These are phyloP conservation scores for Phlebopus sp. DNA, from an alignment of 1,284 basidiomycete species.

Conservation along the genomic window DNA sequence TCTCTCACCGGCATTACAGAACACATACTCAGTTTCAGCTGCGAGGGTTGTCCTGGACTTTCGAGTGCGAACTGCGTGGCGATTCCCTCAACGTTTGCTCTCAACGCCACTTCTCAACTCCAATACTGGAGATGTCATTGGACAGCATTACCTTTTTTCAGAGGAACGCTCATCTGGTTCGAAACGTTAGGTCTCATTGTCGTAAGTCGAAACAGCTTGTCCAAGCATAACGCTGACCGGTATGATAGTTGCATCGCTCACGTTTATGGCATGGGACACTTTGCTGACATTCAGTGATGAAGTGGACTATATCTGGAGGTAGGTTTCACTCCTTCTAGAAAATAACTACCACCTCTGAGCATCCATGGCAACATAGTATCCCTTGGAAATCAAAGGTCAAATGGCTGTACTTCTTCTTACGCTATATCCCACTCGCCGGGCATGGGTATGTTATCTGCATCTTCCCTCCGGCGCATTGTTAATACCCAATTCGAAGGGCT, in stretches of 20 bases:
- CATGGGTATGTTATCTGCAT: background rate
- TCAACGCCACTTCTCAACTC: no score
- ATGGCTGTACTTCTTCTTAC: background rate
- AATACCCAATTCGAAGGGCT: background rate
- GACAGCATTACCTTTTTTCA: background rate
- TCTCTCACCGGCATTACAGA: no score
- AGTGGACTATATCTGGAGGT: background rate
- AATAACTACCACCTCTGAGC: background rate
- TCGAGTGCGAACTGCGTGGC: no score
- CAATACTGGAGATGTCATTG: no score
- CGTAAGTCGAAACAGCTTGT: background rate
- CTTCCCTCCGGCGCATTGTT: background rate
- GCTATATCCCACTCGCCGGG: background rate
- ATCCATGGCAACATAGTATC: background rate
- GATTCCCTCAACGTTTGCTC: no score
- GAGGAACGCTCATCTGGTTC: background rate
- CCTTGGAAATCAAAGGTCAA: background rate
- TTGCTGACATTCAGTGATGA: background rate
- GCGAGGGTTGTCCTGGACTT: no score
- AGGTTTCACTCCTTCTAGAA: background rate
- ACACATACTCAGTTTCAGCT: no score
- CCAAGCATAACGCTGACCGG: background rate
- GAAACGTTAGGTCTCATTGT: background rate
- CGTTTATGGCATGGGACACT: background rate
- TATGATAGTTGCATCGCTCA: background rate